Base-by-base conservation (phyloP, 371 early-diverging fungal genomes). In the Mucor irregularis region DNA sequence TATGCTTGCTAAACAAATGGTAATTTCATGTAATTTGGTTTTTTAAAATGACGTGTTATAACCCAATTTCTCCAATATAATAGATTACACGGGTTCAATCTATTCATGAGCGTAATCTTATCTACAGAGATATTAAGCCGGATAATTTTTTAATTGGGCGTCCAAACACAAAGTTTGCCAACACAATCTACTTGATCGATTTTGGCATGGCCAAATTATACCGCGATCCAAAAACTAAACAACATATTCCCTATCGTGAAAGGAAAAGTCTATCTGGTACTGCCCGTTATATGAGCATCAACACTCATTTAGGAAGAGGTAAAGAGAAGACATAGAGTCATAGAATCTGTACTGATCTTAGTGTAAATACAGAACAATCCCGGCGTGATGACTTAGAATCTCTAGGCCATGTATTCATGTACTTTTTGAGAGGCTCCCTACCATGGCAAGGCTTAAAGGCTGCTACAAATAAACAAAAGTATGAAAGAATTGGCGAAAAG, bases 371-470 rank as follows among this genome's bases (percentile, higher is more conserved):
- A 85, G 97, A 98, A 69, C 94, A 95, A 78, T 91, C 93, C 21
- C 86, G 99, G 55, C 86, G 99, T 53, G 99, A 99, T 73, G 99
- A 99, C 75, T 74, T 99, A 38, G 99, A 99, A 74, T 90, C 96
- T 26, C 83, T 99, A 58, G 98, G 96, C 10, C 97, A 98, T 74
- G 98, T 97, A 25, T 91, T 99, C 61, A 90, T 99, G 84, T 99
- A 99, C 83, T 97, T 99, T 66, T 69, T 94, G 56, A 89, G 96
- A 54, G 98, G 98, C 3, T 84, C 87, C 11, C 78, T 99, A 42
- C 99, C 99, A 6, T 99, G 99, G 99, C 98, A 98, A 73, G 95
- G 95, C 2, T 74, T 99, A 24, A 95, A 95, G 76, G 99, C 96
- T 8, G 95, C 92, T 26, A 95, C 92, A 54, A 98, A 98, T 82